Base-by-base conservation (phyloP, 2,329 filamentous ascomycete genomes). In the Clonostachys rhizophaga region DNA sequence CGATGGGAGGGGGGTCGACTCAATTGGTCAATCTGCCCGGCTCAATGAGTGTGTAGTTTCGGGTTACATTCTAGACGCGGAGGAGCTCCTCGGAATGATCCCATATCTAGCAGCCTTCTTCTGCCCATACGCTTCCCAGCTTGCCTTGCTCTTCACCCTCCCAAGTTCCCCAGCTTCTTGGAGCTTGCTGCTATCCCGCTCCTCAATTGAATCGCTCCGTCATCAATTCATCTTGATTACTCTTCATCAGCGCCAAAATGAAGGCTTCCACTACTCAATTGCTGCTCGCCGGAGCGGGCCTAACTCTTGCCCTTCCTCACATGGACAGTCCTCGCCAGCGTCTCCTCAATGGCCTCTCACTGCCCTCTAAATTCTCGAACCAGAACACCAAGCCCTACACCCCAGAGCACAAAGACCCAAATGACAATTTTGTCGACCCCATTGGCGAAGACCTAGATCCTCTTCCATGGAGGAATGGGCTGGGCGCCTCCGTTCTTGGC, bases 401-500 rank as follows among this genome's bases (percentile, higher is more conserved):
- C 11, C 82, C 81, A 0, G 78, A 68, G 8, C 68, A 79, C 57
- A 71, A 69, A 44, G 83, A 88, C 54, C 80, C 81, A 1, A 76
- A 81, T 51, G 84, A 88, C 61, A 68, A 68, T 48, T 78, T 82
- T 40, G 65, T 87, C 39, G 84, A 89, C 60, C 64, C 81, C 6
- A 60, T 84, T 40, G 78, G 75, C 12, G 69, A 82, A 3, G 68
- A 75, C 11, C 68, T 86, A n/a, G 76, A 86, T 52, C 85, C 86
- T 24, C 65, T 84, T 46, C 86, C 86, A 1, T 83, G 71, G 61
- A 74, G 81, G 34, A 84, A 84, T 58, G 83, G 83, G 20, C 59
- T 79, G 20, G 86, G 86, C 18, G 75, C 83, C 14, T 81, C 77
- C 10, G 79, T 89, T 13, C 67, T 89, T 18, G 86, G 86, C 0